Evolutionary conservation across 2,329 filamentous ascomycete species (phyloP).

Genomic region (Corynespora cassiicola): DNA sequence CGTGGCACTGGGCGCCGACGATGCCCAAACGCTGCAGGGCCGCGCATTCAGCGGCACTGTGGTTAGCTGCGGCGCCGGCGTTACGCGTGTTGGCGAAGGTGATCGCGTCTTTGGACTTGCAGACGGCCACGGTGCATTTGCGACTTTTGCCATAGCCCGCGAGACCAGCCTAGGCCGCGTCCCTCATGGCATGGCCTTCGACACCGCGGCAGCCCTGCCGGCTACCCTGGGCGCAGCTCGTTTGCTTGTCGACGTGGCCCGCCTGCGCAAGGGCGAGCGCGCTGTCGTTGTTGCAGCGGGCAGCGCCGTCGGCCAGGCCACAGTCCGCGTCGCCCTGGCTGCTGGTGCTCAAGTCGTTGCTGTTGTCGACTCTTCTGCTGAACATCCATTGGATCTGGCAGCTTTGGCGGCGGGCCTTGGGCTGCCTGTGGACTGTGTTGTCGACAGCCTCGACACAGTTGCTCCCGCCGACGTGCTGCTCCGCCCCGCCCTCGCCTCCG

Average conservation of each 20-base stretch:
- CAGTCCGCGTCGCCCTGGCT: slow-evolving; percentile 7
- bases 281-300: slow-evolving; percentile 17
- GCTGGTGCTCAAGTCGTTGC: slow-evolving; percentile 12
- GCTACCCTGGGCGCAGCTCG: slow-evolving; percentile 22
- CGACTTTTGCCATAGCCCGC: background rate
- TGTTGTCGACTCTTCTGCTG: slow-evolving; percentile 6
- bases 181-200: slow-evolving; percentile 23
- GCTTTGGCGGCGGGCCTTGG: background rate
- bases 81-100: slow-evolving; percentile 8
- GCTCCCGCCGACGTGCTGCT: too few relatives aligned
- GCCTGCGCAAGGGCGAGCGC: slow-evolving; percentile 8
- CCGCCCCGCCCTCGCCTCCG: too few relatives aligned
- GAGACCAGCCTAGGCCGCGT: background rate
- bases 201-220: slow-evolving; percentile 30
- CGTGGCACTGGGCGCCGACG: background rate
- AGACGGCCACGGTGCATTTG: slow-evolving; percentile 21
- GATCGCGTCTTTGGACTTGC: slow-evolving; percentile 20
- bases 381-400: too few relatives aligned
- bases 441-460: slow-evolving; percentile 1
- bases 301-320: slow-evolving; percentile 15
- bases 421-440: background rate
- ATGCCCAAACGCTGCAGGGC: slow-evolving; percentile 1
- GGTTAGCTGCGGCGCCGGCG: background rate
- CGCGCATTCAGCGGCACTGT: slow-evolving; percentile 1
- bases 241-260: slow-evolving; percentile 18